Evolutionary conservation across 1,139 yeast species (phyloP).

Genomic region (Petasospora rhodanensis): DNA sequence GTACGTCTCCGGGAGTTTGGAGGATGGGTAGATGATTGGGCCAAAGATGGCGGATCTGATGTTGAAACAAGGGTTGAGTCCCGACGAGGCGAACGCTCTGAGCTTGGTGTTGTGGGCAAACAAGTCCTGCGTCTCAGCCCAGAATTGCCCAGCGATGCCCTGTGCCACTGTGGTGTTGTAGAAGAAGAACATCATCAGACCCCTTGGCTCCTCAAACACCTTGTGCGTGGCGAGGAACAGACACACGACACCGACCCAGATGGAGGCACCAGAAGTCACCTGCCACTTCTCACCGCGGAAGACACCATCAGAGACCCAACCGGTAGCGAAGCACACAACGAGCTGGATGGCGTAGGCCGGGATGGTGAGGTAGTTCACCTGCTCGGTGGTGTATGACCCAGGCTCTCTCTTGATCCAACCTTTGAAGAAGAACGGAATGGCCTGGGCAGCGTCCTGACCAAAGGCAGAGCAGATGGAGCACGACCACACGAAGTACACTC

Average conservation of each 20-base stretch:
- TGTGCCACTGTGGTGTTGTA: constrained; percentile 10
- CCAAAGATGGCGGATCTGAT: constrained; percentile 10
- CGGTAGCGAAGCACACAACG: constrained; percentile 35
- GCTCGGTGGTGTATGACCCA: constrained; percentile 45
- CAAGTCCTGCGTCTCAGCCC: constrained; percentile 13
- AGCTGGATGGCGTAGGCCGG: constrained; percentile 41
- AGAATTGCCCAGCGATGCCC: constrained; percentile 12
- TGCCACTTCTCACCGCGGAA: constrained; percentile 11
- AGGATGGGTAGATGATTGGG: constrained; percentile 10
- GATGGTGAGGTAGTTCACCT: constrained; percentile 46
- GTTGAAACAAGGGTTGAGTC: constrained; percentile 9
- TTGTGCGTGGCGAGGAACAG: constrained; percentile 11
- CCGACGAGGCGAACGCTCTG: constrained; percentile 11
- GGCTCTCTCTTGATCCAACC: constrained; percentile 9
- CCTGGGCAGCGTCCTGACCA: constrained; percentile 8
- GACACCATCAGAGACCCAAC: constrained; percentile 37
- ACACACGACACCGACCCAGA: constrained; percentile 7
- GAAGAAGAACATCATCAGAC: constrained; percentile 10
- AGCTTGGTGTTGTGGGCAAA: constrained; percentile 8
- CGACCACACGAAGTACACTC: constrained; percentile 46
- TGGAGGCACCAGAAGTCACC: constrained; percentile 4
- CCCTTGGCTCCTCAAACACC: constrained; percentile 7
- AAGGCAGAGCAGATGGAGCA: constrained; percentile 43
- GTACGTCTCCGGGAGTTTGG: constrained; percentile 9
- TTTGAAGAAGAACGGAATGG: constrained; percentile 11